Conservation (phyloP, 768 basidiomycete species). For the Lyophyllum semitale region DNA sequence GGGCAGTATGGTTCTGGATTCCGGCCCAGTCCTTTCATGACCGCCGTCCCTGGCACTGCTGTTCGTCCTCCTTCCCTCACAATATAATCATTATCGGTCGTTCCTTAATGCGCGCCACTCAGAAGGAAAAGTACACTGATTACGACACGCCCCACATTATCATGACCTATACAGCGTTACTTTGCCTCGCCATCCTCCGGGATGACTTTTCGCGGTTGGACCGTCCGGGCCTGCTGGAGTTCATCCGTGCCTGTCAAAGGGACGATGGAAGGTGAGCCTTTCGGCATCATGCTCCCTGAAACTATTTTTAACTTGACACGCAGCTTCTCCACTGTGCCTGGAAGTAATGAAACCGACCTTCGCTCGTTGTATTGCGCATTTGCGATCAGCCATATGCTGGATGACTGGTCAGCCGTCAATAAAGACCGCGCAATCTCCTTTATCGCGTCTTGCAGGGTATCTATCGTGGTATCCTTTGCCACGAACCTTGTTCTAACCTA, state of each 20-base stretch:
- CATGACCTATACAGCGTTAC: constrained; percentile 90
- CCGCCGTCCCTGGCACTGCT: constrained; percentile 15
- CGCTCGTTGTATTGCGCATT: constrained; percentile 88
- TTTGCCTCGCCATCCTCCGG: constrained; percentile 82
- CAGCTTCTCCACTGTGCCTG: constrained; percentile 75
- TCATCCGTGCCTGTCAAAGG: constrained; percentile 74
- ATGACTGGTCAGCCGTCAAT: constrained; percentile 79
- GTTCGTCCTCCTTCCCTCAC: constrained; percentile 12
- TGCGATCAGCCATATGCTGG: constrained; percentile 74
- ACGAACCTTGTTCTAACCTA: constrained; percentile 2
- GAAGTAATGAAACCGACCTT: constrained; percentile 72
- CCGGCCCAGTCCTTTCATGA: constrained; percentile 75
- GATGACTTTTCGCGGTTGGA: constrained; percentile 81
- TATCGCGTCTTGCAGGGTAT: constrained; percentile 72
- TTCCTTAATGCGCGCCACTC: constrained; percentile 7
- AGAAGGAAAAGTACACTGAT: constrained; percentile 40
- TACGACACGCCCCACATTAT: constrained; percentile 83
- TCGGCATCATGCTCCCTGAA: background rate
- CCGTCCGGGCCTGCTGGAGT: constrained; percentile 60
- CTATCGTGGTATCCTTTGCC: constrained; percentile 19
- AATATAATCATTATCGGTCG: background rate
- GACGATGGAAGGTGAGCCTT: constrained; percentile 76
- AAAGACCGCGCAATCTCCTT: constrained; percentile 61
- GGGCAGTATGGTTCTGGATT: constrained; percentile 70
- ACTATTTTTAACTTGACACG: constrained; percentile 2